A percentile compares a stretch with the other conserved stretches of the same genome.
Conservation (phyloP, 73 alveolate genomes). For the Blepharisma stoltei region DNA sequence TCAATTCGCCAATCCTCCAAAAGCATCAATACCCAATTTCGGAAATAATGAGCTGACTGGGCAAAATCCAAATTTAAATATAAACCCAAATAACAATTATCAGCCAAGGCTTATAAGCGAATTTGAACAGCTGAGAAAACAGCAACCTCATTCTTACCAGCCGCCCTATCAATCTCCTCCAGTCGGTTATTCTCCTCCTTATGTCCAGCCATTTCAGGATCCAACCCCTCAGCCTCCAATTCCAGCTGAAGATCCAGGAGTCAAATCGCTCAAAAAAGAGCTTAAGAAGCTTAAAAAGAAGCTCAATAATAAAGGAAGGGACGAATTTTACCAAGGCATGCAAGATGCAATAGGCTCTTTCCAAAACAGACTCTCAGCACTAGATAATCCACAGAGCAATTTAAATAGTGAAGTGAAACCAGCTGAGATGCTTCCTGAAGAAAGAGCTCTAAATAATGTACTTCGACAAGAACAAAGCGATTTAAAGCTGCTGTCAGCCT, state of each 20-base stretch:
- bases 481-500: slow-evolving; percentile 66
- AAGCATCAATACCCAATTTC: no score
- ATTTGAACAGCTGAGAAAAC: no score
- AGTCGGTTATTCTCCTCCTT: slow-evolving; percentile 5
- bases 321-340: slow-evolving; percentile 5
- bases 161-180: neutral
- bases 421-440: slow-evolving; percentile 71
- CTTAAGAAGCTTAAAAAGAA: slow-evolving; percentile 38
- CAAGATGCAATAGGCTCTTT: neutral
- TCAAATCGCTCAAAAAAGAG: slow-evolving; percentile 29
- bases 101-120: no score
- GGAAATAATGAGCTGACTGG: no score
- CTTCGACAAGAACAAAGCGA: slow-evolving; percentile 74
- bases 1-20: no score
- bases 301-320: neutral
- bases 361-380: neutral
- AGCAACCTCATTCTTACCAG: no score
- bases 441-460: slow-evolving; percentile 72
- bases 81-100: no score
- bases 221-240: slow-evolving; percentile 4
- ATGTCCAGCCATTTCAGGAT: neutral
- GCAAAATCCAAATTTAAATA: no score
- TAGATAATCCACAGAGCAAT: slow-evolving; percentile 25
- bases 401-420: slow-evolving; percentile 28
- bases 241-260: slow-evolving; percentile 48